Evolutionary conservation across 169 alveolate species (phyloP).

Genomic region (Babesia divergens): DNA sequence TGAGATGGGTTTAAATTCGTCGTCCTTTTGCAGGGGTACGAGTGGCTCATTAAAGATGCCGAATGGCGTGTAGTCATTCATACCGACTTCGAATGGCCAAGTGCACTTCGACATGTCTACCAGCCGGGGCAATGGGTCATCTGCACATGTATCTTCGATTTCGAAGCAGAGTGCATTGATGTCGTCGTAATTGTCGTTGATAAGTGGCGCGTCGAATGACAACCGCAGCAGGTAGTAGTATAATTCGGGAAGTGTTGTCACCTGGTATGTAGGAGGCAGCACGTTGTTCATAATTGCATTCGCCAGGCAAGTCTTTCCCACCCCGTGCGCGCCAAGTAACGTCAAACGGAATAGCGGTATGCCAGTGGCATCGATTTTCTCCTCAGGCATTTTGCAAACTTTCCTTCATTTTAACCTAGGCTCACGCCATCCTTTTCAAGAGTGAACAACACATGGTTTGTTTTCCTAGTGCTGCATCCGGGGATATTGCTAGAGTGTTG

Average conservation of each 20-base stretch:
- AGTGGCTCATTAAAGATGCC: constrained; percentile 47
- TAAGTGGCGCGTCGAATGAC: constrained; percentile 37
- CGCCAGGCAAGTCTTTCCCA: constrained; percentile 61
- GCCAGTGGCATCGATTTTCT: constrained; percentile 48
- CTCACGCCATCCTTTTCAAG: not conserved
- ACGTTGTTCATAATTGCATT: constrained; percentile 60
- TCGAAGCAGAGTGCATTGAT: constrained; percentile 61
- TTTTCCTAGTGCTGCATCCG: not conserved
- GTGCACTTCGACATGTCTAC: constrained; percentile 37
- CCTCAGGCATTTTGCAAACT: constrained; percentile 42
- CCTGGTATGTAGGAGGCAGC: constrained; percentile 37
- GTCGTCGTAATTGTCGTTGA: constrained; percentile 34
- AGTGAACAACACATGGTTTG: not conserved
- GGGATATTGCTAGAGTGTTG: too few species aligned
- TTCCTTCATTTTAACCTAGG: not conserved
- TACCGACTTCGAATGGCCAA: constrained; percentile 43
- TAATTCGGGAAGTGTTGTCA: constrained; percentile 50
- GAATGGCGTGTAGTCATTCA: constrained; percentile 52
- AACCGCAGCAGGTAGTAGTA: constrained; percentile 56
- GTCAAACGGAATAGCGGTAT: constrained; percentile 61
- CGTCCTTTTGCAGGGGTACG: constrained; percentile 34
- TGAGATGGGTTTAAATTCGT: constrained; percentile 27
- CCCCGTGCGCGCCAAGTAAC: constrained; percentile 45
- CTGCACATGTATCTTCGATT: constrained; percentile 64
- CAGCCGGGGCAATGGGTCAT: constrained; percentile 19